These are phyloP conservation scores for Ceratocystis papillata DNA, from an alignment of 2,329 filamentous ascomycete species.

Conservation along the genomic window DNA sequence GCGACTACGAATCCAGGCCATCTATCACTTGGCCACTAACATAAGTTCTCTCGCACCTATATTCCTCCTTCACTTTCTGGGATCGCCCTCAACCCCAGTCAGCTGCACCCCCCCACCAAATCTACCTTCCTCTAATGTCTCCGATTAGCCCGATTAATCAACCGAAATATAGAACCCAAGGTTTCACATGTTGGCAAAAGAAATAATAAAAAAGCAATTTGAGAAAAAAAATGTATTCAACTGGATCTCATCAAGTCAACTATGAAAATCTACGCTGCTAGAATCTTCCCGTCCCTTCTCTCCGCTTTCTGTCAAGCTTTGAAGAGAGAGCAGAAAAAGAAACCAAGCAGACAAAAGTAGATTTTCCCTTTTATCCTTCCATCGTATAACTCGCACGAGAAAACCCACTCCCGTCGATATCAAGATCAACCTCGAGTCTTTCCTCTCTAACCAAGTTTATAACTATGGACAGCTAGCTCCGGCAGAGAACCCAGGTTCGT, in stretches of 20 bases:
- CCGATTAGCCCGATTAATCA: not conserved
- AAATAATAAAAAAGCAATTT: not conserved
- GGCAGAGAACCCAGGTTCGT: constrained; percentile 3
- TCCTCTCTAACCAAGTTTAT: not conserved
- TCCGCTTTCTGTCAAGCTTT: not conserved
- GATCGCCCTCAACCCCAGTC: not conserved
- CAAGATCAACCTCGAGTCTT: not conserved
- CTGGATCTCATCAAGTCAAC: constrained; percentile 11
- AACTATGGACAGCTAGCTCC: constrained; percentile 4
- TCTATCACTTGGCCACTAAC: no score
- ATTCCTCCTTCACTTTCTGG: no score
- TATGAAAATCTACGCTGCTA: constrained; percentile 10
- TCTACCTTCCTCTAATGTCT: not conserved
- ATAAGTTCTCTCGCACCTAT: no score
- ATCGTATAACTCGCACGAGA: not conserved
- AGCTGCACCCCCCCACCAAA: not conserved
- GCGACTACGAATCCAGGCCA: no score
- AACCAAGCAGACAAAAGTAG: not conserved
- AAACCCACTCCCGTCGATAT: not conserved
- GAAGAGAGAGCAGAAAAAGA: not conserved
- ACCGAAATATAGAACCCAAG: not conserved
- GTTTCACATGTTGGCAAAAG: not conserved
- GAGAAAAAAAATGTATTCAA: constrained; percentile 14
- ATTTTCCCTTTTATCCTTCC: not conserved
- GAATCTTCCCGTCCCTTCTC: not conserved